Conservation (phyloP, 106 monocot species). For the Alisma plantagoaquatica region DNA sequence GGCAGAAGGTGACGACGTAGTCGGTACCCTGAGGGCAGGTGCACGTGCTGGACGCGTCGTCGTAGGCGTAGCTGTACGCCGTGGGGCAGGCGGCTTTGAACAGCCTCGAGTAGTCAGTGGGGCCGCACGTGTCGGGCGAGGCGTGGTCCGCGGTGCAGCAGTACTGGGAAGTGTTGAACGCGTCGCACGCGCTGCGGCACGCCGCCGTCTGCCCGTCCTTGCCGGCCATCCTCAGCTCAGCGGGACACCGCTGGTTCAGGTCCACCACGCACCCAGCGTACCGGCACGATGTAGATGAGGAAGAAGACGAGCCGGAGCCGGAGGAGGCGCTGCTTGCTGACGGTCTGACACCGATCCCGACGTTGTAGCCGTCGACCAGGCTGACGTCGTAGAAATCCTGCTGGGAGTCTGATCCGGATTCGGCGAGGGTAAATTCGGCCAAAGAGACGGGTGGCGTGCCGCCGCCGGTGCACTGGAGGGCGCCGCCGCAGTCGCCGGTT, state of each 20-base stretch:
- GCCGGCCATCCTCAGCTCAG: slow-evolving; percentile 37
- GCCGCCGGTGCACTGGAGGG: slow-evolving; percentile 30
- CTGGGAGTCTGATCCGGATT: too few species aligned
- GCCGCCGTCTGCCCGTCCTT: slow-evolving; percentile 11
- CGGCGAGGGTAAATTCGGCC: slow-evolving; percentile 69
- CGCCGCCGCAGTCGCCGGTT: slow-evolving; percentile 51
- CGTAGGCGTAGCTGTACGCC: slow-evolving; percentile 72
- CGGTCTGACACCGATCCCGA: slow-evolving; percentile 32
- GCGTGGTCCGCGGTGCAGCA: slow-evolving; percentile 53
- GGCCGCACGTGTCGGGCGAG: slow-evolving; percentile 36
- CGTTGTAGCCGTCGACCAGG: slow-evolving; percentile 67
- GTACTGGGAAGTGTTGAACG: slow-evolving; percentile 39
- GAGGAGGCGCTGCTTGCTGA: not conserved
- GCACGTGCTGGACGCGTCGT: slow-evolving; percentile 56
- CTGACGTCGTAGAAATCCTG: slow-evolving; percentile 74
- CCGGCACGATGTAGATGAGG: too few species aligned
- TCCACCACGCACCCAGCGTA: slow-evolving; percentile 57
- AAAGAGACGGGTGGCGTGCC: slow-evolving; percentile 51
- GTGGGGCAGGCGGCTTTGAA: slow-evolving; percentile 64
- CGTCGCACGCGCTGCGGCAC: slow-evolving; percentile 36
- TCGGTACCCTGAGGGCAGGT: slow-evolving; percentile 32
- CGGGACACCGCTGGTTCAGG: slow-evolving; percentile 45
- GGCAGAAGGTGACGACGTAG: slow-evolving; percentile 60
- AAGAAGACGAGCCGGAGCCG: not conserved
- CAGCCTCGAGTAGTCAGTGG: slow-evolving; percentile 45